Base-by-base conservation (phyloP, 768 basidiomycete genomes). In the Tylopilus felleus region DNA sequence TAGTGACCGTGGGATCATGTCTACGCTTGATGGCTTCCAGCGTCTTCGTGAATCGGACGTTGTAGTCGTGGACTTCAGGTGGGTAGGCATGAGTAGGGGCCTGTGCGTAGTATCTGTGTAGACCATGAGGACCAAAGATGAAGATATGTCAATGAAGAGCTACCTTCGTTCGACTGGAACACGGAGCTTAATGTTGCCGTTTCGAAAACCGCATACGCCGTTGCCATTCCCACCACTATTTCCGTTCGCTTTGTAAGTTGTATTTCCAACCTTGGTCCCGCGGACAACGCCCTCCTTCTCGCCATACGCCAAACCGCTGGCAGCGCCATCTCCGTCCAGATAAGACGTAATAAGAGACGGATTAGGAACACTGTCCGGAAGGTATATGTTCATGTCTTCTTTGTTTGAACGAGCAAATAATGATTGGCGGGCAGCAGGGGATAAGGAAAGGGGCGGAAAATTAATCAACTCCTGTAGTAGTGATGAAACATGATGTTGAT, bases 1-100 rank as follows among this genome's bases (percentile, higher is more conserved):
- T 97, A 4, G 95, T 94, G 4, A 97, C 97, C 0, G 97, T 98
- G 0, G 96, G 95, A 69, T 98, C 96, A 71, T 99, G 97, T 10
- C 97, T 78, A 51, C 78, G 83, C 76, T 99, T 99, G 77, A 99
- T 93, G 23, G 83, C 73, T 39, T 95, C 88, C 12, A 98, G 79
- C 29, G 85, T 71, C 60, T 86, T 86, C 1, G 96, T 99, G 76
- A 99, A 97, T 4, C 83, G 79, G 29, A 82, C 82, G 70, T 98
- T 98, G 74, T 93, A 97, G 58, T 96, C 93, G 63, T 86, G 85
- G 0, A 99, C 83, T 65, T 95, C 90, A 0, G 96, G 96, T 8
- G 96, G 96, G 81, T 93, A 97, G 17, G 77, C 71, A 38, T 85
- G 78, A 59, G 77, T 75, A 27, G 77, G 76, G 0, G 88, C 83